Evolutionary conservation across 169 alveolate genomes (phyloP).

Genomic region (Plasmodium gaboni): DNA sequence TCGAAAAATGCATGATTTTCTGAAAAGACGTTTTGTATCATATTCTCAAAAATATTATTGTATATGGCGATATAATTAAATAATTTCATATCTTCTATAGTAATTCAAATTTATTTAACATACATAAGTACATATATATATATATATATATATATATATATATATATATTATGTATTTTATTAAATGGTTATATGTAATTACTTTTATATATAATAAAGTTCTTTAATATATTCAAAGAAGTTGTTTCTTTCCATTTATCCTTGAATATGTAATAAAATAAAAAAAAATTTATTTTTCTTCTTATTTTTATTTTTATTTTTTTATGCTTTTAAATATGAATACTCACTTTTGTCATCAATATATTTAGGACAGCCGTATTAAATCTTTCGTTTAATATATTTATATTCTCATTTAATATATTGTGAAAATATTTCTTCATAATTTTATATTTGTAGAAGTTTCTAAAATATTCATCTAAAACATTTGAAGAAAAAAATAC

Average conservation of each 20-base stretch:
- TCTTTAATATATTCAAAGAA: slow-evolving; percentile 31
- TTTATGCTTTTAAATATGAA: not conserved
- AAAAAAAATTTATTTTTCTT: not conserved
- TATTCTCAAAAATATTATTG: slow-evolving; percentile 33
- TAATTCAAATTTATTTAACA: not conserved
- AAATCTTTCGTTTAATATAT: slow-evolving; percentile 17
- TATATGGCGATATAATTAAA: slow-evolving; percentile 34
- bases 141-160: not conserved
- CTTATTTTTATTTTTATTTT: no score
- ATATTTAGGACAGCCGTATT: slow-evolving; percentile 16
- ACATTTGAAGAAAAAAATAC: slow-evolving; percentile 8
- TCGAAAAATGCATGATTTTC: slow-evolving; percentile 31
- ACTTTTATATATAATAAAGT: slow-evolving; percentile 30
- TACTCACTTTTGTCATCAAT: slow-evolving; percentile 27
- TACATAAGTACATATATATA: not conserved
- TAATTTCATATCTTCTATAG: slow-evolving; percentile 21
- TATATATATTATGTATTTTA: not conserved
- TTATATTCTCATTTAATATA: slow-evolving; percentile 28
- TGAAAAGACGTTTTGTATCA: slow-evolving; percentile 24
- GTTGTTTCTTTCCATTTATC: slow-evolving; percentile 40
- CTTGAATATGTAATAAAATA: slow-evolving; percentile 9
- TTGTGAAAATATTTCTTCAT: slow-evolving; percentile 33
- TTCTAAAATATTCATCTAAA: slow-evolving; percentile 27
- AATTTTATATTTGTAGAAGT: slow-evolving; percentile 30
- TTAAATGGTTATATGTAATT: not conserved